Percentiles rank a stretch among this genome's conserved stretches.
Evolutionary conservation across 106 monocot genomes (phyloP).

Genomic region (Posidonia australis): DNA sequence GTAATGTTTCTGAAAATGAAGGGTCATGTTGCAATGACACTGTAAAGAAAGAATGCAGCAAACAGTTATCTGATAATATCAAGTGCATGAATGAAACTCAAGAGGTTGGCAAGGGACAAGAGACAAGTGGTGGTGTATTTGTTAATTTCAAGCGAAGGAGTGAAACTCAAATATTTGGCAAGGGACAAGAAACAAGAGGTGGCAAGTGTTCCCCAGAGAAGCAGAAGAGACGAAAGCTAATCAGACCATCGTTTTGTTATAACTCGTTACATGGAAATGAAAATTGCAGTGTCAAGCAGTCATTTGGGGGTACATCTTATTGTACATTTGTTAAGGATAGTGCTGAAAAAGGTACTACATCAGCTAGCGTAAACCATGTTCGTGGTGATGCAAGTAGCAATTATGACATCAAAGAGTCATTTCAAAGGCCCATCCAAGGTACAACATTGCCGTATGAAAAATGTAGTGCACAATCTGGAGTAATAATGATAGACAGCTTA

Average conservation of each 20-base stretch:
- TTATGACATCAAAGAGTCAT: no score
- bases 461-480: no score
- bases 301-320: no score
- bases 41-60: background rate
- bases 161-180: background rate
- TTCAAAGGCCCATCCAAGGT: no score
- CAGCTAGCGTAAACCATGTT: no score
- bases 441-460: no score
- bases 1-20: background rate
- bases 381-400: no score
- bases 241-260: conserved; percentile 16
- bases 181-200: background rate
- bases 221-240: conserved; percentile 13
- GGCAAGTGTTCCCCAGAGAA: background rate
- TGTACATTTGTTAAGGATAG: no score
- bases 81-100: no score
- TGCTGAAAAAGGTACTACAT: no score
- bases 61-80: no score
- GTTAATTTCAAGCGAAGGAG: conserved; percentile 24
- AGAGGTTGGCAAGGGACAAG: background rate
- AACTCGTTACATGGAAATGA: background rate
- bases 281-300: background rate
- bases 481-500: no score
- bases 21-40: background rate
- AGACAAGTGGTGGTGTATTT: background rate